Evolutionary conservation across 2,329 filamentous ascomycete species (phyloP), one percentile per base, ranked within the genome.

Genomic region (Colletotrichum chrysophilum): DNA sequence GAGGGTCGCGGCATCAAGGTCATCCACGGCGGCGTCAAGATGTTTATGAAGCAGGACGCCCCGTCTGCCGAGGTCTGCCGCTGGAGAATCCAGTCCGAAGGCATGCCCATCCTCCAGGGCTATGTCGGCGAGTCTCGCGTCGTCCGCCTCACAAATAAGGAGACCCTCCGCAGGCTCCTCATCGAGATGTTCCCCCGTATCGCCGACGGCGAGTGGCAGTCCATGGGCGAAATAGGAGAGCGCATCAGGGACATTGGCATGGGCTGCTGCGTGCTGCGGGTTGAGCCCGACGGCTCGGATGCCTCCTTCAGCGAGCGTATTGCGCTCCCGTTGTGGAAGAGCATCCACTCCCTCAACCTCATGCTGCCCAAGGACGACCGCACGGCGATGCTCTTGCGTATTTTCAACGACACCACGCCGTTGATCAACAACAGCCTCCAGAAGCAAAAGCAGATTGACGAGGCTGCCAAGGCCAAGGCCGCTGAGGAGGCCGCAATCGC

Each of bases 321-420:
- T 91, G 94, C 96, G 2, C 89, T 99, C 21, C 97, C 97, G 5
- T 88, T 99, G 32, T 99, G 97, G 97, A 94, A 97, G 86, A 97
- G 96, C 83, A 91, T 98, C 76, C 93, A 96, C 80, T 96, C 94
- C 24, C 89, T 98, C 75, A 99, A 99, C 84, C 91, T 99, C 70
- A 99, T 99, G 97, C 89, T 99, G 81, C 96, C 97, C 66, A 99
- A 99, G 88, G 97, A 99, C 84, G 97, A 99, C 79, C 92, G 97
- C 18, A 93, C 93, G 28, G 97, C 97, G 1, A 97, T 98, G 95
- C 87, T 98, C 79, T 88, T 98, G 78, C 91, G 97, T 26, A 89
- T 99, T 76, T 99, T 94, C 87, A 97, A 98, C 82, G 96, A 98
- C 80, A 94, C 94, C 32, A 94, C 94, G 0, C 95, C 95, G 5